Conservation (phyloP, 352 stramenopile species). For the Globisporangium splendens region DNA sequence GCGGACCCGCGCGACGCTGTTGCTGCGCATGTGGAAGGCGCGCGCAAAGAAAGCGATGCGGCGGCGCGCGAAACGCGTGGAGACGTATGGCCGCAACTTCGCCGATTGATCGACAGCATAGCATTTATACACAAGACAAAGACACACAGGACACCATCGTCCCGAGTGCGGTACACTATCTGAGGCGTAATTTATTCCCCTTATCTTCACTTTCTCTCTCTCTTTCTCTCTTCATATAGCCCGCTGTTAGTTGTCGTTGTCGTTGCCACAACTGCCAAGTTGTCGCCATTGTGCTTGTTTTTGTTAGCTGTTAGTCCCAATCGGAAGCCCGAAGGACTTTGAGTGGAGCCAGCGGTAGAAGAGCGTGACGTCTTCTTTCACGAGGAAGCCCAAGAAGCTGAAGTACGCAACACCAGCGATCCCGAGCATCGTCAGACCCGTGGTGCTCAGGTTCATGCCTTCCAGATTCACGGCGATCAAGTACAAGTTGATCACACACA, state of each 20-base stretch:
- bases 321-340: not conserved
- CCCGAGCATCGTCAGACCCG: constrained; percentile 28
- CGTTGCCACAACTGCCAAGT: not conserved
- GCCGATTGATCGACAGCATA: constrained; percentile 47
- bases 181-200: constrained; percentile 8
- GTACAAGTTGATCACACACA: constrained; percentile 80
- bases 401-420: constrained; percentile 55
- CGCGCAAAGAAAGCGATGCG: constrained; percentile 68
- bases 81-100: constrained; percentile 70
- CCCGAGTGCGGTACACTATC: not conserved
- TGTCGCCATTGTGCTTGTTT: not conserved
- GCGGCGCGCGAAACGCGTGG: constrained; percentile 45
- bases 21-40: constrained; percentile 64
- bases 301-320: not conserved
- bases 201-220: not conserved
- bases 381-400: constrained; percentile 67
- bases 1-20: constrained; percentile 26
- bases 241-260: not conserved
- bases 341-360: constrained; percentile 26
- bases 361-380: constrained; percentile 32
- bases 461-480: constrained; percentile 66
- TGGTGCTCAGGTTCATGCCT: constrained; percentile 32
- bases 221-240: too few relatives aligned
- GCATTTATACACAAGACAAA: not conserved
- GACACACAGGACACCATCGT: not conserved